These are phyloP conservation scores for Phytopythium chamaehyphon DNA, from an alignment of 352 stramenopile genomes.

Conservation along the genomic window DNA sequence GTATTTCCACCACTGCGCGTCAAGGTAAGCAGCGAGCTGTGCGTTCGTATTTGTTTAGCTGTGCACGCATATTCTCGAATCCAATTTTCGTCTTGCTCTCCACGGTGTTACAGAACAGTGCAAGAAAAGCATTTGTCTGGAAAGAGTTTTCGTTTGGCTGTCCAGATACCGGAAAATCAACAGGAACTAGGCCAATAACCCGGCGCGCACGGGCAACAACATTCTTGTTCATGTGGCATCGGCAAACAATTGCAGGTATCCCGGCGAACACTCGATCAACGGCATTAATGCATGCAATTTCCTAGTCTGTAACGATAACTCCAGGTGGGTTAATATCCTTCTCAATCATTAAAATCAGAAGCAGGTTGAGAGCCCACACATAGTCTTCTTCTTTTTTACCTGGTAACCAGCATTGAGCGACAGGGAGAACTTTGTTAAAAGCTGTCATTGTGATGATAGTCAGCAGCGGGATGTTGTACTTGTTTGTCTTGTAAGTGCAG, in stretches of 20 bases:
- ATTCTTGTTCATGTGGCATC: conserved; percentile 21
- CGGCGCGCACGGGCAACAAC: not conserved
- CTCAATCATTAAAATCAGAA: conserved; percentile 5
- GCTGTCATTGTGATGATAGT: conserved; percentile 9
- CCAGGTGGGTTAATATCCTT: not conserved
- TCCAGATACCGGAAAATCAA: not conserved
- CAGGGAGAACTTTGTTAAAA: conserved; percentile 9
- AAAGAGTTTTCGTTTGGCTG: conserved; percentile 1
- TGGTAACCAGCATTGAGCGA: conserved; percentile 2
- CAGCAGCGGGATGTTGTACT: conserved; percentile 10
- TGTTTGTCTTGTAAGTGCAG: conserved; percentile 15
- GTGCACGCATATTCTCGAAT: not conserved
- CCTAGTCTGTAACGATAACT: conserved; percentile 1
- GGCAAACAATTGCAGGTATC: conserved; percentile 5
- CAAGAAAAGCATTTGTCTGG: not conserved
- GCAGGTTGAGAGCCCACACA: conserved; percentile 14
- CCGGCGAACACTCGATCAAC: not conserved
- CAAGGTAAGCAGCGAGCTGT: too few species aligned
- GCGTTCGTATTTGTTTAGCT: too few species aligned
- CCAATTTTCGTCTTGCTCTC: not conserved
- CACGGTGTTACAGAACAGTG: not conserved
- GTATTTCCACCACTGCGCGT: conserved; percentile 7
- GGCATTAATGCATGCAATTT: conserved; percentile 12
- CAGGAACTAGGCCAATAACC: not conserved
- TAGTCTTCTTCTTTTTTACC: conserved; percentile 13